Evolutionary conservation across 2,329 filamentous ascomycete species (phyloP).

Genomic region (Colletotrichum truncatum): DNA sequence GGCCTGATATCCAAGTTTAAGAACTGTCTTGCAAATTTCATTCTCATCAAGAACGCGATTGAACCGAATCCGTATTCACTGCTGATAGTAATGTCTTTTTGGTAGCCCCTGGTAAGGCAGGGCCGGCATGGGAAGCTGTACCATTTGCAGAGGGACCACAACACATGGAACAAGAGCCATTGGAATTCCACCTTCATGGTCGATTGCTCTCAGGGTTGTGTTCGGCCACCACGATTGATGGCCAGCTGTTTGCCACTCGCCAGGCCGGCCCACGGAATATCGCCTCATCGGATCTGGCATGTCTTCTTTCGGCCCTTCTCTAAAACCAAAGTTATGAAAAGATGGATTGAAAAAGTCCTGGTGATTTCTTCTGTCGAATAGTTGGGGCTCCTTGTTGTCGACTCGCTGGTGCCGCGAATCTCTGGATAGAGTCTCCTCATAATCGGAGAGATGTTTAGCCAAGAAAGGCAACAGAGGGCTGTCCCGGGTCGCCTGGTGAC

Average conservation of each 20-base stretch:
- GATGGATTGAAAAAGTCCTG: too few relatives aligned
- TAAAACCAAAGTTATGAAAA: too few relatives aligned
- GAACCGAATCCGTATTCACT: too few relatives aligned
- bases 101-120: too few relatives aligned
- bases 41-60: too few relatives aligned
- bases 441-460: conserved; percentile 1
- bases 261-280: not conserved
- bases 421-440: not conserved
- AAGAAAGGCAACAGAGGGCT: not conserved
- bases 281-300: too few relatives aligned
- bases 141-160: not conserved
- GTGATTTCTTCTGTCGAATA: not conserved
- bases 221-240: not conserved
- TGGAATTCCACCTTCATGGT: not conserved
- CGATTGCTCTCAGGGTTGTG: not conserved
- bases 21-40: too few relatives aligned
- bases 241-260: not conserved
- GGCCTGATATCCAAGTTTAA: too few relatives aligned
- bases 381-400: not conserved
- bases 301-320: too few relatives aligned
- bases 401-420: not conserved
- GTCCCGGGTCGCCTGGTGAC: too few relatives aligned
- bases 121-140: not conserved
- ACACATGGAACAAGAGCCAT: not conserved
- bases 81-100: too few relatives aligned